phyloP scores from a whole-genome alignment of 495 filamentous ascomycete genomes.

The Podospora conica region DNA sequence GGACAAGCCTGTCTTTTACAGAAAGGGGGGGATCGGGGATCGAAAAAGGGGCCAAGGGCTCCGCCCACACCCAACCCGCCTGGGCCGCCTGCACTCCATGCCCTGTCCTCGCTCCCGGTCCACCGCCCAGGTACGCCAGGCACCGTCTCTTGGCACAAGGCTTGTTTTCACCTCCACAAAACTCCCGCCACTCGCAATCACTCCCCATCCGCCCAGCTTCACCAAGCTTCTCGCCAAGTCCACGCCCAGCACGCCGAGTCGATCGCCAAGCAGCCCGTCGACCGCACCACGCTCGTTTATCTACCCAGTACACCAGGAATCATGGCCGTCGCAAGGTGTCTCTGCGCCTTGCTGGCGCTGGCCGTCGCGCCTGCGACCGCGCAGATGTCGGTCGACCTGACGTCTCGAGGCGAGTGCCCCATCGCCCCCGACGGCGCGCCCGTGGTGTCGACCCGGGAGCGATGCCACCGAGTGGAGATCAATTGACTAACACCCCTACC shows the following conservation, averaged over 20 bases:
- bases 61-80: too few relatives aligned
- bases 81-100: too few relatives aligned
- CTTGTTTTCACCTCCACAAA: background rate
- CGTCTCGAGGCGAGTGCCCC: slow-evolving; percentile 11
- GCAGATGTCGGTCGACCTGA: slow-evolving; percentile 18
- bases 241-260: background rate
- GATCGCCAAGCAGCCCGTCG: background rate
- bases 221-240: background rate
- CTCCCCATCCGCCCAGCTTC: background rate
- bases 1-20: background rate
- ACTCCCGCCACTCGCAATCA: background rate
- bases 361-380: slow-evolving; percentile 4
- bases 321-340: background rate
- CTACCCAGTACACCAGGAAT: background rate
- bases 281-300: background rate
- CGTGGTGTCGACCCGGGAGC: background rate
- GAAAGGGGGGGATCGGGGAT: too few relatives aligned
- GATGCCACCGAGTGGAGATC: background rate
- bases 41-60: background rate
- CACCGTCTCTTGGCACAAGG: background rate
- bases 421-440: background rate
- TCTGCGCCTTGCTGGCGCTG: slow-evolving; percentile 11
- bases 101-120: too few relatives aligned
- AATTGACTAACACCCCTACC: background rate
- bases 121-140: background rate